Percentiles rank a stretch among this genome's conserved stretches.
Evolutionary conservation across 257 asterid species (phyloP).

Genomic region (Plantago ovata): DNA sequence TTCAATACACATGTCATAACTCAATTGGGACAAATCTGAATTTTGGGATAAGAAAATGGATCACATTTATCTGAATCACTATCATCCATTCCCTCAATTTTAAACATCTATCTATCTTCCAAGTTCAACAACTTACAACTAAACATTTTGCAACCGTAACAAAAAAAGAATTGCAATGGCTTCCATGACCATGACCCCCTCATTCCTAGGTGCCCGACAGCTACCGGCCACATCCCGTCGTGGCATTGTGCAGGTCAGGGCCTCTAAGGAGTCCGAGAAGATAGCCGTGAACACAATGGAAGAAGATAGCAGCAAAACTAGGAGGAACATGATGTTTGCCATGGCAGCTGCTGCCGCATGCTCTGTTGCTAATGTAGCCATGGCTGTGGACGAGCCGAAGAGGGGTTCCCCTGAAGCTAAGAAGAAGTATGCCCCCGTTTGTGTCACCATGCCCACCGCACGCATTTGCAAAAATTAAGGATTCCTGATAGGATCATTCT

Average conservation of each 20-base stretch:
- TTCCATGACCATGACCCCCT: slow-evolving; percentile 52
- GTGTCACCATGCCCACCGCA: slow-evolving; percentile 76
- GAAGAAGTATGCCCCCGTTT: slow-evolving; percentile 69
- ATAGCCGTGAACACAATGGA: slow-evolving; percentile 24
- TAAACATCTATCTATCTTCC: not conserved
- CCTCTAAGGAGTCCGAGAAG: slow-evolving; percentile 36
- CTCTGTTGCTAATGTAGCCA: slow-evolving; percentile 40
- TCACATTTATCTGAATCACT: slow-evolving; percentile 13
- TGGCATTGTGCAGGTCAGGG: slow-evolving; percentile 33
- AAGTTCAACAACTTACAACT: not conserved
- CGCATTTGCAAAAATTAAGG: slow-evolving; percentile 50
- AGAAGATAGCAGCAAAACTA: slow-evolving; percentile 36
- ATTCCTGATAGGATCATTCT: not conserved
- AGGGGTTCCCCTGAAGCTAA: slow-evolving; percentile 45
- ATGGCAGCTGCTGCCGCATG: slow-evolving; percentile 48
- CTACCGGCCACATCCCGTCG: slow-evolving; percentile 40
- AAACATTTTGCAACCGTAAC: not conserved
- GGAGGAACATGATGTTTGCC: slow-evolving; percentile 65
- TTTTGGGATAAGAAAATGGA: slow-evolving; percentile 16
- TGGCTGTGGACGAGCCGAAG: slow-evolving; percentile 59
- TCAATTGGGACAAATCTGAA: slow-evolving; percentile 5
- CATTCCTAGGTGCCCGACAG: slow-evolving; percentile 45
- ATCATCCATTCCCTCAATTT: not conserved
- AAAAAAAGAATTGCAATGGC: slow-evolving; percentile 1
- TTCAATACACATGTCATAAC: not conserved